These are phyloP conservation scores for Chamaecrista fasciculata DNA, from an alignment of 306 rosid genomes.

Conservation along the genomic window DNA sequence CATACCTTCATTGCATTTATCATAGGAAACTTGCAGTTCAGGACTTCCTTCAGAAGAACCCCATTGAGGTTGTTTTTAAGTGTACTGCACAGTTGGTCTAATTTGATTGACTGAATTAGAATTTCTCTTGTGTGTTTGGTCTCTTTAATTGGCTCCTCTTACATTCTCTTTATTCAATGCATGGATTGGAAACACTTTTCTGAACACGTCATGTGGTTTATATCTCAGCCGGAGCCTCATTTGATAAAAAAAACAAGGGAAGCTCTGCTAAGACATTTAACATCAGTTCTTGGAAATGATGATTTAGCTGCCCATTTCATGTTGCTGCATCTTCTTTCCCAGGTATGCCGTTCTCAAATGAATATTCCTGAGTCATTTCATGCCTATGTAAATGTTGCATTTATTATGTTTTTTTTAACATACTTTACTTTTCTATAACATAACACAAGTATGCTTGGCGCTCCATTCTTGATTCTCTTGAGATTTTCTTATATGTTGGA, in stretches of 20 bases:
- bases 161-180: background rate
- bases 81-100: background rate
- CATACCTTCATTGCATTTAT: conserved; percentile 73
- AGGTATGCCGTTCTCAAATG: conserved; percentile 41
- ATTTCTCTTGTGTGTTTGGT: background rate
- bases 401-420: background rate
- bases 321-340: conserved; percentile 82
- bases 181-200: conserved; percentile 6
- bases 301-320: conserved; percentile 71
- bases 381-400: conserved; percentile 17
- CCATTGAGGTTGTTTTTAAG: conserved; percentile 53
- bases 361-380: conserved; percentile 6
- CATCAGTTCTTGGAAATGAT: conserved; percentile 76
- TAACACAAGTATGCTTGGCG: background rate
- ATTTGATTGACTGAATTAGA: background rate
- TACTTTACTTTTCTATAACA: background rate
- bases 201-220: conserved; percentile 18
- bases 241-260: conserved; percentile 57
- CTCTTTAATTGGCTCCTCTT: conserved; percentile 20
- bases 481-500: background rate
- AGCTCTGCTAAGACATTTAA: conserved; percentile 60
- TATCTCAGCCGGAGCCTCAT: conserved; percentile 49
- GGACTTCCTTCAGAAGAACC: conserved; percentile 52
- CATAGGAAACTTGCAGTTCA: conserved; percentile 63
- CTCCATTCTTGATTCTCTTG: background rate